These are phyloP conservation scores for Sungouiozyma ichnusensis DNA, from an alignment of 805 yeast genomes.

Conservation along the genomic window DNA sequence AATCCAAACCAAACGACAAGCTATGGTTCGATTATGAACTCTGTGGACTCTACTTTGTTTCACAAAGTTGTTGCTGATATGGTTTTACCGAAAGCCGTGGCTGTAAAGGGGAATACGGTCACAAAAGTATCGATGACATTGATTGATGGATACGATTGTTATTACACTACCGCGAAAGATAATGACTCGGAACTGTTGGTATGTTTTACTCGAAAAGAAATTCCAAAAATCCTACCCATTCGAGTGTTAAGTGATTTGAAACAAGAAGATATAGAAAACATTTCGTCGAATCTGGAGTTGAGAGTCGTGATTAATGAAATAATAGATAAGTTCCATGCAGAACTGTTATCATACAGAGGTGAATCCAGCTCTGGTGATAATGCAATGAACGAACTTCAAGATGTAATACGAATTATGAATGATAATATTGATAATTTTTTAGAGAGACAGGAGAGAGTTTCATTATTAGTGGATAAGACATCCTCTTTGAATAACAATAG, in stretches of 20 bases:
- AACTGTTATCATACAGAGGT: slow-evolving; percentile 17
- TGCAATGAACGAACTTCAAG: slow-evolving; percentile 24
- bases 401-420: slow-evolving; percentile 28
- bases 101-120: slow-evolving; percentile 25
- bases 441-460: slow-evolving; percentile 69
- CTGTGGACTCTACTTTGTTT: slow-evolving; percentile 8
- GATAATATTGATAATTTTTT: slow-evolving; percentile 38
- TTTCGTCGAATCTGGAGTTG: slow-evolving; percentile 16
- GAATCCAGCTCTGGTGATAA: slow-evolving; percentile 11
- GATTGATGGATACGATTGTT: slow-evolving; percentile 28
- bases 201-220: slow-evolving; percentile 18
- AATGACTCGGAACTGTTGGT: slow-evolving; percentile 13
- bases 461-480: slow-evolving; percentile 67
- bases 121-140: slow-evolving; percentile 23
- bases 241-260: slow-evolving; percentile 25
- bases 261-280: slow-evolving; percentile 10
- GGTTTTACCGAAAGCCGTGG: slow-evolving; percentile 25
- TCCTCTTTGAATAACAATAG: slow-evolving; percentile 59
- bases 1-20: neutral
- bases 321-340: slow-evolving; percentile 23
- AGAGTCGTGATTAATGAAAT: slow-evolving; percentile 18
- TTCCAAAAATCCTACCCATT: slow-evolving; percentile 27
- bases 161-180: slow-evolving; percentile 19
- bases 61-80: slow-evolving; percentile 21
- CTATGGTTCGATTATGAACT: slow-evolving; percentile 17